phyloP scores from a whole-genome alignment of 2,329 filamentous ascomycete species.

The Fusarium sp. region DNA sequence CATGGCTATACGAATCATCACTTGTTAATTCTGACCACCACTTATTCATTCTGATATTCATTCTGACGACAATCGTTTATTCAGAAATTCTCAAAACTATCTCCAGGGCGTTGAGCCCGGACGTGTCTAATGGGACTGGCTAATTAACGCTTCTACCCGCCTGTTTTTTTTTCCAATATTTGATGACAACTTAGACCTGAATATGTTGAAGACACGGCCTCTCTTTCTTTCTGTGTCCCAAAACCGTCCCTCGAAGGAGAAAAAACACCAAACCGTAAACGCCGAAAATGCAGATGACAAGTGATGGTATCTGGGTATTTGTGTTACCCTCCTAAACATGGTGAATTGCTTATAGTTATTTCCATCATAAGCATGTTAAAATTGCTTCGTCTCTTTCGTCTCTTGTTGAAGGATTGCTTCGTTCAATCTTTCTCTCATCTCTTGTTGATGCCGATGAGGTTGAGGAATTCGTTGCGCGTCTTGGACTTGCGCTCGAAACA shows the following conservation, averaged over 20 bases:
- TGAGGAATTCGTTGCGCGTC: conserved; percentile 95
- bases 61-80: neutral
- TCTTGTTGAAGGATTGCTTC: neutral
- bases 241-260: conserved; percentile 27
- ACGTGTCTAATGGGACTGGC: conserved; percentile 42
- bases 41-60: neutral
- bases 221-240: conserved; percentile 35
- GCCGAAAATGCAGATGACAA: conserved; percentile 33
- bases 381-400: conserved; percentile 17
- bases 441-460: conserved; percentile 77
- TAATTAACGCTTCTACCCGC: conserved; percentile 32
- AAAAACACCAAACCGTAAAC: conserved; percentile 20
- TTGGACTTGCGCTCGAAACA: conserved; percentile 93
- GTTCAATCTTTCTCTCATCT: conserved; percentile 3
- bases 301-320: conserved; percentile 23
- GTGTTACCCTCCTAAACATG: conserved; percentile 26
- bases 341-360: conserved; percentile 26
- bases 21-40: neutral
- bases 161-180: conserved; percentile 30
- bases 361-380: conserved; percentile 34
- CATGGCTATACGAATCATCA: neutral
- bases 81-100: conserved; percentile 11
- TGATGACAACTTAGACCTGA: conserved; percentile 41
- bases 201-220: conserved; percentile 50
- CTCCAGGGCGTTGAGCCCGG: conserved; percentile 50